Base-by-base conservation (phyloP, 2,329 filamentous ascomycete genomes). In the Colletotrichum sojae region DNA sequence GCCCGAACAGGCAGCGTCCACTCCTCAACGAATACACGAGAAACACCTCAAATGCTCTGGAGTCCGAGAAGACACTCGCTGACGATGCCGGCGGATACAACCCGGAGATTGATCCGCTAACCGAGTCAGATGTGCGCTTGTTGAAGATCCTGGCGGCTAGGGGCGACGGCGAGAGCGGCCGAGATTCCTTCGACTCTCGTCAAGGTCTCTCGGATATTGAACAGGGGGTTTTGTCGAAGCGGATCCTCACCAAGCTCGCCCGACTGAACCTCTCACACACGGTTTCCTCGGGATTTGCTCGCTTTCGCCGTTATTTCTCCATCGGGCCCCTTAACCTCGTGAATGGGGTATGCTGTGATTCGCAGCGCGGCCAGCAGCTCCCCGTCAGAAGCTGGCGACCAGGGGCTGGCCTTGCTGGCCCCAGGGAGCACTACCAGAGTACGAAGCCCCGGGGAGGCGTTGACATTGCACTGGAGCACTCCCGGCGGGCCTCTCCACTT, bases 401-500 rank as follows among this genome's bases (percentile, higher is more conserved):
- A 39, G 63, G 66, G 62, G 48, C 31, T 12, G 31, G n/a, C 20
- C 51, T 51, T 45, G 48, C 31, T 12, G 31, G n/a, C 20, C 51
- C 57, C 52, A 40, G 46, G 6, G 46, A n/a, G 16, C 45, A n/a
- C 45, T 16, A 18, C 45, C 45, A 10, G 16, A 9, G n/a, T 13
- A 20, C 36, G 45, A 51, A 58, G 25, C 63, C 55, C 62, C 22
- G 49, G 51, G 51, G 56, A 22, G 36, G 43, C 67, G 51, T 67
- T 60, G 20, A 49, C 31, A 66, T 55, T 61, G 36, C 43, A 13
- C 53, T 55, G 62, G 55, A 40, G 18, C 25, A 45, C 43, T 43
- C 62, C 51, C 22, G 51, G 67, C 56, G 25, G 49, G 46, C n/a
- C 51, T 69, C 62, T 56, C 67, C 67, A 69, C 67, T 69, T 67